Base-by-base conservation (phyloP, 768 basidiomycete genomes). In the Lactifluus piperatus region DNA sequence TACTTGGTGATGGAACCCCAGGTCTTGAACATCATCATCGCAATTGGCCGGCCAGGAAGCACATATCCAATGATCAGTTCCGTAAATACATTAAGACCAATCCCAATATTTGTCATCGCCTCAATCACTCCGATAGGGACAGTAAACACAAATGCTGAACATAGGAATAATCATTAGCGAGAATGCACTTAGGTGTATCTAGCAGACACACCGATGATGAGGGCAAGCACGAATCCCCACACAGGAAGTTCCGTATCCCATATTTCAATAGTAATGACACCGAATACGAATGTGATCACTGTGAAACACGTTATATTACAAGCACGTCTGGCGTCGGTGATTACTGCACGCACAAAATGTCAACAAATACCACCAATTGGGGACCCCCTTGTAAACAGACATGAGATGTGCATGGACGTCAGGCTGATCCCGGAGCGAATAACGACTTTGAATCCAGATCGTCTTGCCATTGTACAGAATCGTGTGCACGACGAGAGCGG, bases 11-110 rank as follows among this genome's bases (percentile, higher is more conserved):
- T 84, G 65, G 87, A 88, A 32, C 88, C 87, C 77, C 78, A 88
- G 0, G 85, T 87, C 80, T 88, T 90, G 79, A 90, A 89, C 75
- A 91, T 75, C 88, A 91, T 89, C 78, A 83, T 86, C 0, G 89
- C 88, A 56, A 18, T n/a, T 39, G 37, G 37, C 1, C 16, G n/a
- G n/a, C n/a, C n/a, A 39, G 37, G 37, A 5, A 39, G 16, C 16
- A 90, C 68, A 86, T 0, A 85, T 85, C 90, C 90, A 36, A 89
- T 82, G 62, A 91, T 83, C 37, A 91, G 75, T 70, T 92, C 90
- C 5, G 89, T 84, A 67, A 92, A 81, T 27, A 92, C 89, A 66
- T 79, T n/a, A 24, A 85, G 75, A 41, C 82, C 84, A 56, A 88
- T 76, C 75, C 81, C n/a, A 67, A 88, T 82, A 70, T 90, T 91